These are phyloP conservation scores for Amborella trichopoda DNA, from an alignment of 164 flowering plant species.

Conservation along the genomic window DNA sequence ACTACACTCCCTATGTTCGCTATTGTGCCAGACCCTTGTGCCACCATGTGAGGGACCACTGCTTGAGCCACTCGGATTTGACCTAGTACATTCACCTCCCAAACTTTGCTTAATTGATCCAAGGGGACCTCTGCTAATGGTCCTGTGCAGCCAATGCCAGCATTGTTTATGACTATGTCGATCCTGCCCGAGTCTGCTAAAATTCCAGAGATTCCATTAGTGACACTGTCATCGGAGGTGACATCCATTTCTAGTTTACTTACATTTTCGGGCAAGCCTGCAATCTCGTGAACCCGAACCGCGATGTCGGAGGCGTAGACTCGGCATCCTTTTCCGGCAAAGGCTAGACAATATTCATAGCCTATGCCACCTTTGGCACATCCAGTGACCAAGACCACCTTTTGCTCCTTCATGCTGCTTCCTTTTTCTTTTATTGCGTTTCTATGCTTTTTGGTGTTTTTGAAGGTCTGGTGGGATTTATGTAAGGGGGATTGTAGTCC, in stretches of 20 bases:
- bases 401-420: slow-evolving; percentile 16
- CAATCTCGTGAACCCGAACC: slow-evolving; percentile 20
- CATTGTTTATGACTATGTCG: slow-evolving; percentile 52
- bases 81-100: slow-evolving; percentile 55
- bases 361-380: slow-evolving; percentile 71
- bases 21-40: slow-evolving; percentile 24
- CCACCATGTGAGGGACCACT: slow-evolving; percentile 57
- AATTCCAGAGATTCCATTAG: slow-evolving; percentile 20
- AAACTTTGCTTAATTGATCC: slow-evolving; percentile 26
- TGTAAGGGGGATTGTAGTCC: slow-evolving; percentile 1
- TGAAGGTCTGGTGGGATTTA: neutral
- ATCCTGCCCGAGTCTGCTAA: slow-evolving; percentile 34
- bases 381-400: slow-evolving; percentile 57
- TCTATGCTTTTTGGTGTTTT: neutral
- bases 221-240: slow-evolving; percentile 39
- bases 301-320: slow-evolving; percentile 46
- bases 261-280: slow-evolving; percentile 16
- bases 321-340: slow-evolving; percentile 38
- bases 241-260: slow-evolving; percentile 49
- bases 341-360: slow-evolving; percentile 53
- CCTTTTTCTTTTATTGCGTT: neutral
- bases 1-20: slow-evolving; percentile 58
- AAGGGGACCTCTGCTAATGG: slow-evolving; percentile 57
- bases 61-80: slow-evolving; percentile 52
- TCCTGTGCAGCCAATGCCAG: slow-evolving; percentile 50